phyloP scores from a whole-genome alignment of 352 stramenopile species.

The Lagenidium giganteum region DNA sequence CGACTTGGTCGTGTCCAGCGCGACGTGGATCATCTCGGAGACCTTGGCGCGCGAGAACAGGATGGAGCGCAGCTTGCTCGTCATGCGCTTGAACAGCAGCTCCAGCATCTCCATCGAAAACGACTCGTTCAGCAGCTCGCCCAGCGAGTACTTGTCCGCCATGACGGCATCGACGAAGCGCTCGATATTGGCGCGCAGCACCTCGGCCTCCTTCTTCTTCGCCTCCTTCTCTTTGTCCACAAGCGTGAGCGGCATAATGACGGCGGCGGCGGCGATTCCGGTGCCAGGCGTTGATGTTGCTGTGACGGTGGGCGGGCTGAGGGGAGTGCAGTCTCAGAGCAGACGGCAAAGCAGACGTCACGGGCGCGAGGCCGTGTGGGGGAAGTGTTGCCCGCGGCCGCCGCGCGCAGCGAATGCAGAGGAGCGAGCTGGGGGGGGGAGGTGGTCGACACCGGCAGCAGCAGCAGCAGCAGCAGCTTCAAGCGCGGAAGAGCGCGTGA shows the following conservation, averaged over 20 bases:
- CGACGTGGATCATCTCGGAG: conserved; percentile 64
- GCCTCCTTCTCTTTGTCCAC: conserved; percentile 23
- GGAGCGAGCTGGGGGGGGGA: too few species aligned
- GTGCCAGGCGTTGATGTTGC: too few species aligned
- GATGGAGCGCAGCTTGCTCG: conserved; percentile 60
- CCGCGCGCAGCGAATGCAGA: too few species aligned
- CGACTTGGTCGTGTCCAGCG: conserved; percentile 43
- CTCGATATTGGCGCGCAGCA: conserved; percentile 69
- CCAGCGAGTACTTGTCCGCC: conserved; percentile 50
- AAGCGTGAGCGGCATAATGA: conserved; percentile 3
- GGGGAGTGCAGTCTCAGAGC: too few species aligned
- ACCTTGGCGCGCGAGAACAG: conserved; percentile 68
- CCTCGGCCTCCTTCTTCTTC: conserved; percentile 45
- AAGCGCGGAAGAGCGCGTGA: too few species aligned
- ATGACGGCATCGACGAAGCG: conserved; percentile 81
- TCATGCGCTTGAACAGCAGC: conserved; percentile 85
- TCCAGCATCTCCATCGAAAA: conserved; percentile 84
- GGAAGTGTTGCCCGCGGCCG: too few species aligned
- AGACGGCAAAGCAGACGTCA: too few species aligned
- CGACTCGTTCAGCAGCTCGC: conserved; percentile 70
- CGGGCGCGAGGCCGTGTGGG: too few species aligned
- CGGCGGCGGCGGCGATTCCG: background rate
- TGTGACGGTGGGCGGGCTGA: too few species aligned
- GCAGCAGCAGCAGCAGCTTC: too few species aligned
- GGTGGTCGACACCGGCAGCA: too few species aligned